phyloP scores from a whole-genome alignment of 371 early-diverging fungal genomes.

The Dichotomocladium elegans region DNA sequence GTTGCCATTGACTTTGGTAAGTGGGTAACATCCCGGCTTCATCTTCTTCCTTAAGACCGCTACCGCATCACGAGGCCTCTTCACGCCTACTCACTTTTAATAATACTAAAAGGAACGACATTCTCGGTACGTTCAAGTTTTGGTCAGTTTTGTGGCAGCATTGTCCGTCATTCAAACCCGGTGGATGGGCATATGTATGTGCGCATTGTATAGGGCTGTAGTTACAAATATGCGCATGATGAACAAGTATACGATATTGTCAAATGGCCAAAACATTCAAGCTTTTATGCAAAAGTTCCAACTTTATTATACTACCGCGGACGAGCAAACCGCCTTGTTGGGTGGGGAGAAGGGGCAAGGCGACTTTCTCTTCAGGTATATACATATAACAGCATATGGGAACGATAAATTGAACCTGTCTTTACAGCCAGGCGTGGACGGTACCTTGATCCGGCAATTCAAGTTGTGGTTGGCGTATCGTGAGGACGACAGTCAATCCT shows the following conservation, averaged over 20 bases:
- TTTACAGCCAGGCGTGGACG: conserved; percentile 12
- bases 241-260: conserved; percentile 20
- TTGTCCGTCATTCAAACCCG: no score
- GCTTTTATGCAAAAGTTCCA: conserved; percentile 27
- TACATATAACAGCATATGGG: neutral
- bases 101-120: conserved; percentile 19
- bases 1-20: conserved; percentile 25
- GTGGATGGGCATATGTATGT: no score
- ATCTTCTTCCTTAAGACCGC: neutral
- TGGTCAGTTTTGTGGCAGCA: no score
- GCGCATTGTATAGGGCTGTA: conserved; percentile 24
- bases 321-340: conserved; percentile 16
- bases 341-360: conserved; percentile 50
- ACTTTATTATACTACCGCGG: conserved; percentile 19
- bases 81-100: no score
- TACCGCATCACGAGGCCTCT: no score
- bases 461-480: conserved; percentile 43
- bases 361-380: conserved; percentile 34
- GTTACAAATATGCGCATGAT: conserved; percentile 14
- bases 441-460: conserved; percentile 36
- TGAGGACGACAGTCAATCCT: conserved; percentile 1
- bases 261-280: conserved; percentile 22
- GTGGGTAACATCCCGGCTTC: neutral
- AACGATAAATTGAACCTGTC: neutral
- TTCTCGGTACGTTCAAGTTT: conserved; percentile 18